A percentile compares a stretch with the other conserved stretches of the same genome.
Conservation (phyloP, 2,329 filamentous ascomycete species). For the Diaporthe longicolla region DNA sequence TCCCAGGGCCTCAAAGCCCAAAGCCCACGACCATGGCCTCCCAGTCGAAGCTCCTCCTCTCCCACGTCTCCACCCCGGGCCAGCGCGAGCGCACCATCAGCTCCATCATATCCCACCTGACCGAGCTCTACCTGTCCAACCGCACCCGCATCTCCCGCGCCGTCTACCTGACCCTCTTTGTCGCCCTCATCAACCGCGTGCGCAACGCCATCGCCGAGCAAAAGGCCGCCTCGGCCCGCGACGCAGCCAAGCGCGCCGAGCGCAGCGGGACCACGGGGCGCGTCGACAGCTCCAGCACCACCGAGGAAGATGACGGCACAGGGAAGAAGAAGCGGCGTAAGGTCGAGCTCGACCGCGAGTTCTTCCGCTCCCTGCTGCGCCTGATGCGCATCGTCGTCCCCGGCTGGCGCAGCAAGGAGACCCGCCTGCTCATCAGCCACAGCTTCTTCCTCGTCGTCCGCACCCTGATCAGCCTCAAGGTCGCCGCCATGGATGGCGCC, state of each 20-base stretch:
- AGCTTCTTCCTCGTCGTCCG: slow-evolving; percentile 92
- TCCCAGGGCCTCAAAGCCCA: slow-evolving; percentile 29
- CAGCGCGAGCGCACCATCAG: slow-evolving; percentile 74
- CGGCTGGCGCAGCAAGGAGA: slow-evolving; percentile 89
- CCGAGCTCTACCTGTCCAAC: slow-evolving; percentile 81
- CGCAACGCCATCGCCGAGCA: slow-evolving; percentile 94
- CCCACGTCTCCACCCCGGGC: slow-evolving; percentile 49
- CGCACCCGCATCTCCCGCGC: slow-evolving; percentile 86
- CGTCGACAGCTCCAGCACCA: slow-evolving; percentile 53
- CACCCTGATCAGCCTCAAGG: slow-evolving; percentile 94
- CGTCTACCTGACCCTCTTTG: slow-evolving; percentile 85
- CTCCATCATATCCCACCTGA: slow-evolving; percentile 75
- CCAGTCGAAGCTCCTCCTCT: slow-evolving; percentile 78
- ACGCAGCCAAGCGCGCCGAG: slow-evolving; percentile 68
- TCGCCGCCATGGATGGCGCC: slow-evolving; percentile 94
- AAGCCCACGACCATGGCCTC: slow-evolving; percentile 70
- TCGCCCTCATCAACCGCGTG: slow-evolving; percentile 87
- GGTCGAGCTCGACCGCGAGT: slow-evolving; percentile 92
- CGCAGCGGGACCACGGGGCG: slow-evolving; percentile 63
- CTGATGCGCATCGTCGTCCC: slow-evolving; percentile 91
- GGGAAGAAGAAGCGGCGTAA: slow-evolving; percentile 73
- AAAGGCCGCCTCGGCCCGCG: slow-evolving; percentile 82
- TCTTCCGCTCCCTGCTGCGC: slow-evolving; percentile 80
- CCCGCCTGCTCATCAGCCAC: slow-evolving; percentile 88
- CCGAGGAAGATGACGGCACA: slow-evolving; percentile 43